Conservation (phyloP, 2,329 filamentous ascomycete species). For the Pyrenophora seminiperda region DNA sequence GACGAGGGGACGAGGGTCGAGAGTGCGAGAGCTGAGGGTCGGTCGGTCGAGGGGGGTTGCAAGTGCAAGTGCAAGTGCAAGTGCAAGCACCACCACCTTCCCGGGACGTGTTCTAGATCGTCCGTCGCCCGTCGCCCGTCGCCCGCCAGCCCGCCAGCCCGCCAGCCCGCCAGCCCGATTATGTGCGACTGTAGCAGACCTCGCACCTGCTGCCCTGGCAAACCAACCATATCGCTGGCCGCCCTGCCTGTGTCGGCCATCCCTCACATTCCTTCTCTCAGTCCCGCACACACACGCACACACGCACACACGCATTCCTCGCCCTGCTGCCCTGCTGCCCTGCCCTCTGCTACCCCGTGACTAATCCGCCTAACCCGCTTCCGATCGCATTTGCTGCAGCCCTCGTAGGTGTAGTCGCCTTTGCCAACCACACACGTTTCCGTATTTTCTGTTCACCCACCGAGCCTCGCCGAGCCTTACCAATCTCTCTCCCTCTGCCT, state of each 20-base stretch:
- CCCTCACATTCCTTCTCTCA: constrained; percentile 34
- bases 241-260: constrained; percentile 20
- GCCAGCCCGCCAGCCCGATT: constrained; percentile 32
- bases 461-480: constrained; percentile 9
- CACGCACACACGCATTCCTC: constrained; percentile 25
- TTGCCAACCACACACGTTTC: constrained; percentile 24
- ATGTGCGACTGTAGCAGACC: constrained; percentile 31
- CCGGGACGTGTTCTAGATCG: constrained; percentile 43
- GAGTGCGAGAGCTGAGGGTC: too few species aligned
- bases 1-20: too few species aligned
- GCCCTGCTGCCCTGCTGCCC: constrained; percentile 21
- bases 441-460: constrained; percentile 9
- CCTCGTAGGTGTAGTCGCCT: constrained; percentile 14
- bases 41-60: too few species aligned
- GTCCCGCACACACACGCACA: constrained; percentile 20
- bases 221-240: constrained; percentile 36
- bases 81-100: constrained; percentile 33
- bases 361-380: constrained; percentile 18
- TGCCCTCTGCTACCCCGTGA: constrained; percentile 21
- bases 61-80: constrained; percentile 5
- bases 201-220: constrained; percentile 13
- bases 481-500: constrained; percentile 12
- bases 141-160: too few species aligned
- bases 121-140: constrained; percentile 26
- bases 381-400: constrained; percentile 29